Evolutionary conservation across 2,329 filamentous ascomycete genomes (phyloP).

Genomic region (Pestalotiopsis sp.): DNA sequence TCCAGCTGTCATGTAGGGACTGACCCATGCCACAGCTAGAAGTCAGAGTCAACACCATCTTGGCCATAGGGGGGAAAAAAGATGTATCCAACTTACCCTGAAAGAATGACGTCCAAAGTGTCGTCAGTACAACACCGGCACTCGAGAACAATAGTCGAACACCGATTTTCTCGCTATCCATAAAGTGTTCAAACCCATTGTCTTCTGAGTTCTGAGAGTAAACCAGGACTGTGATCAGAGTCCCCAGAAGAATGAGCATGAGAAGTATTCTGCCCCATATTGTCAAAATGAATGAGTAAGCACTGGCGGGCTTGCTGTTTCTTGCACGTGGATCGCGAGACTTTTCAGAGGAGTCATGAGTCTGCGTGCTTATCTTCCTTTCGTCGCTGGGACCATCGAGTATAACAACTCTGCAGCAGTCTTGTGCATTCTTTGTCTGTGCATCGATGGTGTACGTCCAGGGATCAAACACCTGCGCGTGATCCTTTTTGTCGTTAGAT

Average conservation of each 20-base stretch:
- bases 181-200: conserved; percentile 40
- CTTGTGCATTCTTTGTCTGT: no score
- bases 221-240: conserved; percentile 37
- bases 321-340: not conserved
- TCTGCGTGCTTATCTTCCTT: not conserved
- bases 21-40: conserved; percentile 33
- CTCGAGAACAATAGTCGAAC: conserved; percentile 42
- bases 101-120: conserved; percentile 41
- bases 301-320: conserved; percentile 20
- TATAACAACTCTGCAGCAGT: not conserved
- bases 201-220: conserved; percentile 36
- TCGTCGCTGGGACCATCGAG: not conserved
- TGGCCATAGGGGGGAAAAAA: not conserved
- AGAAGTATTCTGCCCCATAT: conserved; percentile 25
- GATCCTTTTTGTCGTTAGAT: conserved; percentile 16
- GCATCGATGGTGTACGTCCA: not conserved
- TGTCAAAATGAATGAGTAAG: conserved; percentile 31
- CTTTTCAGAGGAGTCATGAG: not conserved
- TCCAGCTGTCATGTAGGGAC: conserved; percentile 37
- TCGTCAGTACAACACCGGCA: conserved; percentile 38
- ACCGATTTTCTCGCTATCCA: conserved; percentile 40
- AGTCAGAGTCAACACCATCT: not conserved
- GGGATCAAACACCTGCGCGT: conserved; percentile 16
- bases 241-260: conserved; percentile 27
- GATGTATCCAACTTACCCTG: conserved; percentile 28